Percentiles rank a stretch among this genome's conserved stretches.
Conservation (phyloP, 2,329 filamentous ascomycete species). For the Sporothrix humicola region DNA sequence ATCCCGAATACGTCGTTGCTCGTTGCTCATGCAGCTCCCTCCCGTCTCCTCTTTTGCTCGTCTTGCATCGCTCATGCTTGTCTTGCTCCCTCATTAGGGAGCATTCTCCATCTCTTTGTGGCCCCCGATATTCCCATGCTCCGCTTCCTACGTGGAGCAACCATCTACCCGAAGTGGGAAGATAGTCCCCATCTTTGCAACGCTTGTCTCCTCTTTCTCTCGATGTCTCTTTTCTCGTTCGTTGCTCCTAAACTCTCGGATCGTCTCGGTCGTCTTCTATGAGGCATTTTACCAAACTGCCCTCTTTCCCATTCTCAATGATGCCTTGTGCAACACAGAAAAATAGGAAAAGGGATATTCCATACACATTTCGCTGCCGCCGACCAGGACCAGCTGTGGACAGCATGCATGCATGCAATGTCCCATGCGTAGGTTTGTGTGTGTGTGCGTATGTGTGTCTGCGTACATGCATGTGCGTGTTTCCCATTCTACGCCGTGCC, state of each 20-base stretch:
- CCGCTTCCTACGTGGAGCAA: constrained; percentile 25
- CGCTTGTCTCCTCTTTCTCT: neutral
- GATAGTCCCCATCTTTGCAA: neutral
- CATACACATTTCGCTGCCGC: neutral
- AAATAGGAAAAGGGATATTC: neutral
- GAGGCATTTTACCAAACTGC: constrained; percentile 21
- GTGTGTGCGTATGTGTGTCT: neutral
- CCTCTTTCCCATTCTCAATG: neutral
- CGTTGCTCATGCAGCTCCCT: neutral
- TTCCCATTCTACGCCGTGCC: neutral
- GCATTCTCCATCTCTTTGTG: neutral
- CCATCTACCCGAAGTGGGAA: constrained; percentile 19
- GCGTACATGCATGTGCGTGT: neutral
- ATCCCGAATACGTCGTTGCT: neutral
- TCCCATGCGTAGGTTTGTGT: neutral
- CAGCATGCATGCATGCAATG: constrained; percentile 8
- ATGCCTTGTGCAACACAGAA: constrained; percentile 11
- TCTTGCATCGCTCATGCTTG: neutral
- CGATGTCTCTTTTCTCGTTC: neutral
- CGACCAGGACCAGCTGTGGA: neutral
- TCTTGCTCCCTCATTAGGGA: neutral
- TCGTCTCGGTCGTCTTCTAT: constrained; percentile 7
- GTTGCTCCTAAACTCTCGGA: neutral
- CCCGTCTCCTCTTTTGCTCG: neutral
- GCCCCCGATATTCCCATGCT: constrained; percentile 19